Evolutionary conservation across 805 yeast genomes (phyloP).

Genomic region (Jamesozyma lodderae): DNA sequence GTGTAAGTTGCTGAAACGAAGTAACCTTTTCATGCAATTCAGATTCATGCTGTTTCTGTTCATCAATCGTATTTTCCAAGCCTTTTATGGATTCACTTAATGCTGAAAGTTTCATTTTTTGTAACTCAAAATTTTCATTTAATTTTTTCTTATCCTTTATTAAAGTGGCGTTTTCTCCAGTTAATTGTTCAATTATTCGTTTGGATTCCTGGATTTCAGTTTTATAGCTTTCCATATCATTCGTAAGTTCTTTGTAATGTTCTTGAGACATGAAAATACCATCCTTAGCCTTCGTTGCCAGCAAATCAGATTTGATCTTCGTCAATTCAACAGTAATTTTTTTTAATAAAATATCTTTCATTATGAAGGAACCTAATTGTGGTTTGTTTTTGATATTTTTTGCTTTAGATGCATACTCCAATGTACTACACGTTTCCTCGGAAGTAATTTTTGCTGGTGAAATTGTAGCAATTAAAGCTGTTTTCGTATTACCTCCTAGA

Average conservation of each 20-base stretch:
- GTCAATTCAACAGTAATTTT: conserved; percentile 41
- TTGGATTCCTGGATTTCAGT: conserved; percentile 42
- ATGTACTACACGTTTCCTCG: conserved; percentile 79
- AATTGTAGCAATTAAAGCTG: conserved; percentile 78
- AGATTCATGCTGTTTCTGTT: conserved; percentile 11
- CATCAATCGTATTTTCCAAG: conserved; percentile 22
- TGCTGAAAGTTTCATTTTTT: conserved; percentile 19
- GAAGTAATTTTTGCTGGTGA: conserved; percentile 70
- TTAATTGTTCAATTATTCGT: conserved; percentile 34
- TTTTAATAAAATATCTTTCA: conserved; percentile 41
- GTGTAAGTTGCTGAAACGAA: conserved; percentile 13
- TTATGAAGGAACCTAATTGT: conserved; percentile 52
- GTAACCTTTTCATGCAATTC: conserved; percentile 21
- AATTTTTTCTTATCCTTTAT: conserved; percentile 24
- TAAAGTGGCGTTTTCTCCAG: conserved; percentile 30
- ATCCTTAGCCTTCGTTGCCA: conserved; percentile 53
- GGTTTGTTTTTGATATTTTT: conserved; percentile 69
- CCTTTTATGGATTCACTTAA: conserved; percentile 19
- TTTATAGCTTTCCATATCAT: conserved; percentile 40
- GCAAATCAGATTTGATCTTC: conserved; percentile 46
- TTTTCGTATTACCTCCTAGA: conserved; percentile 80
- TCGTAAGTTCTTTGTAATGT: conserved; percentile 45
- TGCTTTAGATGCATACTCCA: conserved; percentile 83
- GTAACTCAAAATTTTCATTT: conserved; percentile 21
- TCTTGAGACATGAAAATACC: conserved; percentile 56